These are phyloP conservation scores for Tylopilus cervinicoccineus DNA, from an alignment of 768 basidiomycete species.

Conservation along the genomic window DNA sequence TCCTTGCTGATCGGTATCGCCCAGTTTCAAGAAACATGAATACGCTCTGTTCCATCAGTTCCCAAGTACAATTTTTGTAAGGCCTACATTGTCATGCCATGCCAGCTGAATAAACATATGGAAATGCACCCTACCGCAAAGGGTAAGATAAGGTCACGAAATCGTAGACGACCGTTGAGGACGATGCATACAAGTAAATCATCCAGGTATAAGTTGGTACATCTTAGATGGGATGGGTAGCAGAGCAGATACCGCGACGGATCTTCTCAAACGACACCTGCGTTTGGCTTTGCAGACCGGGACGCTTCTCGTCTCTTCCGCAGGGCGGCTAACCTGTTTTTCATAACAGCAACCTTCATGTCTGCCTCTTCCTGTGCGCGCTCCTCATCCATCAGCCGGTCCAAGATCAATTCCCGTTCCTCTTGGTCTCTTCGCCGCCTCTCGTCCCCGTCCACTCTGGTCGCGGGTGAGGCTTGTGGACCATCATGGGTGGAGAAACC, in stretches of 20 bases:
- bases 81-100: neutral
- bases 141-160: neutral
- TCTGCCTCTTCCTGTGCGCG: constrained; percentile 86
- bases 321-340: constrained; percentile 59
- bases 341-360: constrained; percentile 63
- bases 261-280: constrained; percentile 12
- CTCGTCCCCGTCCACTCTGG: constrained; percentile 30
- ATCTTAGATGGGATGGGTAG: too few species aligned
- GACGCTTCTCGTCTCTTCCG: constrained; percentile 42
- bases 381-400: constrained; percentile 80
- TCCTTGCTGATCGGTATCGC: neutral
- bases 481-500: constrained; percentile 45
- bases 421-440: constrained; percentile 58
- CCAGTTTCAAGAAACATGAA: neutral
- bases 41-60: neutral
- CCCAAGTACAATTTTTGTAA: neutral
- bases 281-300: constrained; percentile 16
- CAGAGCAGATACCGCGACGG: too few species aligned
- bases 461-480: constrained; percentile 11
- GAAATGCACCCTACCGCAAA: neutral
- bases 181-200: neutral
- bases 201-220: neutral
- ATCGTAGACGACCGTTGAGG: neutral
- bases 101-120: neutral
- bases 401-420: constrained; percentile 81